Evolutionary conservation across 306 rosid species (phyloP), one percentile per base, ranked within the genome.

Genomic region (Vigna mungo): DNA sequence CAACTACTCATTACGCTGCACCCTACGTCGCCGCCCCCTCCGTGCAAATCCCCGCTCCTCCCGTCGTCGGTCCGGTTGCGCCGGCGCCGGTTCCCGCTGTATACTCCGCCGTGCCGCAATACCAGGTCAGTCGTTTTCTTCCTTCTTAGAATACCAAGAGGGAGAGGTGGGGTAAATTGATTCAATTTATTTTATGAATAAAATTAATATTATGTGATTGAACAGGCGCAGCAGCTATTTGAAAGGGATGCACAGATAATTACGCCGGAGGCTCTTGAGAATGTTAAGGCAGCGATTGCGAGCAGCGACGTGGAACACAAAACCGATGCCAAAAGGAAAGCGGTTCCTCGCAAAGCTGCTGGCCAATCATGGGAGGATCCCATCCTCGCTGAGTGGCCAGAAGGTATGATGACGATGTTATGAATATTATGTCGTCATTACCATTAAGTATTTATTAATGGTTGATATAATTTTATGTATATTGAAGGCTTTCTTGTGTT

Each of bases 301-400:
- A 95, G 81, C 84, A 91, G 97, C 37, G 97, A 95, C 44, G 88
- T 88, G 15, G 99, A 95, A 85, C 91, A 88, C 76, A 95, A 92
- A 64, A 89, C 94, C 3, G 97, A 90, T 36, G 81, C 88, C 0
- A 95, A 92, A 77, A 92, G 85, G 97, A 95, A 91, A 83, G 97
- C 97, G 20, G 65, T 95, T 78, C 99, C 99, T 78, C 93, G 97
- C 13, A 95, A 91, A 85, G 99, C 97, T 75, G 99, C 97, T 12
- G 97, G 99, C 7, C 99, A 84, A 77, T 7, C 91, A 3, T 95
- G 99, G 99, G 97, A 92, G 88, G 99, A 95, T 71, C 97, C 97
- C 7, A 83, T 94, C 6, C 99, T 92, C 52, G 86, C 97, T 16
- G 97, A 95, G 69, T 95, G 97, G 97, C 99, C 99, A 0, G 97